Conservation (phyloP, 768 basidiomycete genomes). For the Naematelia encephala region DNA sequence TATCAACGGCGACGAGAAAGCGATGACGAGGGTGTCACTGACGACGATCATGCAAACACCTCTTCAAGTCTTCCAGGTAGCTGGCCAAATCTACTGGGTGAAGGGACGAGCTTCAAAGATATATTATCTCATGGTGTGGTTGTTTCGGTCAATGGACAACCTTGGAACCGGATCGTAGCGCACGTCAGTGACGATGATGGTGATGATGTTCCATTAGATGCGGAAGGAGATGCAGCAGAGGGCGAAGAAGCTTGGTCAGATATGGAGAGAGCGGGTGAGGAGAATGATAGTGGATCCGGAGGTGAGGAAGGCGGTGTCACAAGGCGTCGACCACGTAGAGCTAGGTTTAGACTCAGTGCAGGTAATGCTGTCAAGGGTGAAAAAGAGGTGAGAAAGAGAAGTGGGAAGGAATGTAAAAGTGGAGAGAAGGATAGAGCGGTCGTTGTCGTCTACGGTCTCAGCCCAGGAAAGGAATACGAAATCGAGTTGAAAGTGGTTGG, state of each 20-base stretch:
- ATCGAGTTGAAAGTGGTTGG: conserved; percentile 73
- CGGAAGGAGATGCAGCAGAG: conserved; percentile 13
- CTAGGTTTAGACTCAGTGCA: conserved; percentile 27
- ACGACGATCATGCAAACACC: conserved; percentile 6
- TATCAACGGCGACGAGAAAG: conserved; percentile 25
- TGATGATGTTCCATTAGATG: conserved; percentile 10
- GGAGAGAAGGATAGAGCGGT: conserved; percentile 71
- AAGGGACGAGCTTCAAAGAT: conserved; percentile 40
- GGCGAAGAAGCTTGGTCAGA: conserved; percentile 22
- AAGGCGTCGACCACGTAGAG: conserved; percentile 29
- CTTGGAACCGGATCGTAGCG: conserved; percentile 49
- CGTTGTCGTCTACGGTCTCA: conserved; percentile 83
- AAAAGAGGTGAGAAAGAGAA: conserved; percentile 9
- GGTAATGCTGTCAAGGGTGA: conserved; percentile 13
- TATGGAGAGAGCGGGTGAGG: conserved; percentile 13
- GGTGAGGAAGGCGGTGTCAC: conserved; percentile 24
- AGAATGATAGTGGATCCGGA: conserved; percentile 11
- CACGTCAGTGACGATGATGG: conserved; percentile 41
- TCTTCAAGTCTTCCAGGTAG: conserved; percentile 9
- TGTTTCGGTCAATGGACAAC: conserved; percentile 47
- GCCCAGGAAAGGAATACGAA: conserved; percentile 86
- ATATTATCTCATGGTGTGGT: conserved; percentile 49
- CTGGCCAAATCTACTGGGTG: conserved; percentile 8
- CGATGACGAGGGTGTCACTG: conserved; percentile 39
- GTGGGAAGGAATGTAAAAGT: conserved; percentile 12